Evolutionary conservation across 1,139 yeast genomes (phyloP), one percentile per base, ranked within the genome.

Genomic region (Starmera stellimalicola): DNA sequence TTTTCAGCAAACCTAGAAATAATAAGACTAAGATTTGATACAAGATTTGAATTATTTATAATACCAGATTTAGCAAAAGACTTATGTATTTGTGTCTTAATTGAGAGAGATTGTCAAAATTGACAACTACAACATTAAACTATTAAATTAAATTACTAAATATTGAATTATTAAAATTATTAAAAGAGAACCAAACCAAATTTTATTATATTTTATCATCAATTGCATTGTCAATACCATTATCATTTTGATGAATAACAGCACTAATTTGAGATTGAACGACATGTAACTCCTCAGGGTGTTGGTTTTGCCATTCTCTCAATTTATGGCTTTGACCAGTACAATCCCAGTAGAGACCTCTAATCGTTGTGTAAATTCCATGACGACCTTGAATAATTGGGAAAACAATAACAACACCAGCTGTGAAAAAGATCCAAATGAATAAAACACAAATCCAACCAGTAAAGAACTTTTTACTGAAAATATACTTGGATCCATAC

Each of bases 291-390:
- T 74, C 66, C 41, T 79, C 87, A 3, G 88, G 88, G 46, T 81
- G 70, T 3, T 60, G 56, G 18, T 65, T 52, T 55, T 83, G 94
- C 88, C 94, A 83, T 45, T 68, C 79, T 44, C 69, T 65, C 38
- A 83, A 62, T 56, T 82, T 83, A 55, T 71, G 55, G 2, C 77
- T 58, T 57, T 82, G 91, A 16, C 94, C 94, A 20, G 81, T 64
- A 32, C 70, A 45, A 52, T 84, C 95, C 94, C 94, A 83, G 57
- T 77, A 83, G 25, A 83, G 68, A 32, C 94, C 94, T 50, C 93
- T 71, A 17, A 67, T 48, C 2, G 88, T 73, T 23, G 72, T 66
- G 48, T 51, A 67, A 32, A 85, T 70, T 3, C 78, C 84, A 16
- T 62, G 57, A 43, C 87, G 62, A 28, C 91, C 85, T 55, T 80